These are phyloP conservation scores for Aspergillus carbonarius DNA, from an alignment of 2,329 filamentous ascomycete species.

Conservation along the genomic window DNA sequence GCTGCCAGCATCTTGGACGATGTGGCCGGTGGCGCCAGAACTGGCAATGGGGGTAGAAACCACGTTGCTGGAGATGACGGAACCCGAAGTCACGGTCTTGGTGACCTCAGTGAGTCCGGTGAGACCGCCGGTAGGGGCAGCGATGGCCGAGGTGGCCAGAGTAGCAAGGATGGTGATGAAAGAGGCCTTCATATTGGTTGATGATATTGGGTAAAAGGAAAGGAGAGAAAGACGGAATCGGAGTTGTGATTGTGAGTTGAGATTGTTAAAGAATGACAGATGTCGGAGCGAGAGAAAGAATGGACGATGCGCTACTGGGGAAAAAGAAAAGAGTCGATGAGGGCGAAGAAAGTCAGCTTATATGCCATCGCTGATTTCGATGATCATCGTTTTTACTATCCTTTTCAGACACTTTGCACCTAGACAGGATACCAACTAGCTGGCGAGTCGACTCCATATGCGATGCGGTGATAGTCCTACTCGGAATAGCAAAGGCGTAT, in stretches of 20 bases:
- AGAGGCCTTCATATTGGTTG: constrained; percentile 28
- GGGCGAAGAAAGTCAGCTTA: constrained; percentile 5
- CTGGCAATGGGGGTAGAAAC: constrained; percentile 9
- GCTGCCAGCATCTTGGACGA: constrained; percentile 30
- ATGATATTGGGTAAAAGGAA: constrained; percentile 11
- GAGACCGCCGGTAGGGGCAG: constrained; percentile 21
- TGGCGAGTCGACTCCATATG: constrained; percentile 3
- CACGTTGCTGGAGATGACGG: constrained; percentile 8
- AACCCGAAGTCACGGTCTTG: constrained; percentile 17
- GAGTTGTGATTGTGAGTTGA: neutral
- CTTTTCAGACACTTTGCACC: neutral
- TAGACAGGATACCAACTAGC: neutral
- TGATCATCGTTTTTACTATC: constrained; percentile 1
- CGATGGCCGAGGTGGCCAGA: constrained; percentile 23
- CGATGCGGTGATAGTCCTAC: neutral
- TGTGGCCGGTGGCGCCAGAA: constrained; percentile 22
- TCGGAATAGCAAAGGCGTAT: neutral
- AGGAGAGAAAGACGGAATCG: constrained; percentile 12
- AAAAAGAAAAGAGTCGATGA: constrained; percentile 1
- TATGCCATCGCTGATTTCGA: constrained; percentile 7
- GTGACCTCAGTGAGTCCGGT: constrained; percentile 13
- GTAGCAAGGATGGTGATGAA: constrained; percentile 25
- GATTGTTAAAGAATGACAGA: constrained; percentile 22
- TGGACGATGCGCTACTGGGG: constrained; percentile 14
- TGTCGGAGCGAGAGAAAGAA: constrained; percentile 15